Conservation (phyloP, 202 grass and related monocot genomes). For the Saccharum hybrid region DNA sequence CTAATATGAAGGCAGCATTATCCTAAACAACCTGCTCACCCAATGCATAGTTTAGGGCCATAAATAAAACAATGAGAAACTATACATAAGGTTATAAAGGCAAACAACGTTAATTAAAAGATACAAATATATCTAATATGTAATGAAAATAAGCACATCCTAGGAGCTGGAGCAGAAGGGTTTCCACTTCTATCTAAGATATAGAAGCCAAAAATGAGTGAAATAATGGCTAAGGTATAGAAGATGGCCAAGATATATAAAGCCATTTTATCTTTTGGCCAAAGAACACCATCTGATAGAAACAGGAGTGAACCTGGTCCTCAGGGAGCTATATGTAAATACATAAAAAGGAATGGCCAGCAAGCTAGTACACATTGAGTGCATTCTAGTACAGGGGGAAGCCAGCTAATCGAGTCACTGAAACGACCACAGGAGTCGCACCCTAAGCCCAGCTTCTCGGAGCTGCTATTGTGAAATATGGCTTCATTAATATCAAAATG, state of each 20-base stretch:
- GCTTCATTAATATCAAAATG: conserved; percentile 23
- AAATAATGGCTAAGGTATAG: too few relatives aligned
- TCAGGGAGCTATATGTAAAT: not conserved
- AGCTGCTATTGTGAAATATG: conserved; percentile 16
- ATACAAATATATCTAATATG: not conserved
- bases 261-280: not conserved
- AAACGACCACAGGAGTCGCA: not conserved
- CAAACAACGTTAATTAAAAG: not conserved
- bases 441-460: not conserved
- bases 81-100: conserved; percentile 1
- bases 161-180: not conserved
- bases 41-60: not conserved
- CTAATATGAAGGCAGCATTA: conserved; percentile 24
- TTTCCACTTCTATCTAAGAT: conserved; percentile 14
- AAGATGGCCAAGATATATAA: not conserved
- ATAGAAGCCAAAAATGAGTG: too few relatives aligned
- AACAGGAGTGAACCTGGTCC: not conserved
- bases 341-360: not conserved
- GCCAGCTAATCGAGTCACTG: not conserved
- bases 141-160: not conserved
- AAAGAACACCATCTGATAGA: not conserved
- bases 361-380: not conserved
- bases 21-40: not conserved
- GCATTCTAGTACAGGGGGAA: not conserved
- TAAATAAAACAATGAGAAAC: not conserved